These are phyloP conservation scores for Kwoniella shivajii DNA, from an alignment of 1,284 basidiomycete genomes.

Conservation along the genomic window DNA sequence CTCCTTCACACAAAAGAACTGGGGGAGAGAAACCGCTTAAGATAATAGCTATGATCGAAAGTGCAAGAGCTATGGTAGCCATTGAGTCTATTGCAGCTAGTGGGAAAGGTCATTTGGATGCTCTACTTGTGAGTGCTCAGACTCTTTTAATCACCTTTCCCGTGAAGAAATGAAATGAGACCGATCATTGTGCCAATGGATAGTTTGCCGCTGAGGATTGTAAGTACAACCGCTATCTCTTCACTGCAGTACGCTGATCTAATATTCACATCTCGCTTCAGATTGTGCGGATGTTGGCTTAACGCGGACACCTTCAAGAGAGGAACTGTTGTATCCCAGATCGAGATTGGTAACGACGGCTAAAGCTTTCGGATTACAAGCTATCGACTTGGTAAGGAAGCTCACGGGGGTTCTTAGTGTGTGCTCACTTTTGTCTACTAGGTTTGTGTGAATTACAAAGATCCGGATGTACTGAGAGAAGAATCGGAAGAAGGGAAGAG, in stretches of 20 bases:
- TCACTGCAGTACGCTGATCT: no score
- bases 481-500: slow-evolving; percentile 77
- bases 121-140: slow-evolving; percentile 39
- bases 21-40: slow-evolving; percentile 55
- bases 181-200: slow-evolving; percentile 62
- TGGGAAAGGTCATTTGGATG: slow-evolving; percentile 45
- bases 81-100: slow-evolving; percentile 40
- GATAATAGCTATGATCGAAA: slow-evolving; percentile 78
- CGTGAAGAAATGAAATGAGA: slow-evolving; percentile 54
- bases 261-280: no score
- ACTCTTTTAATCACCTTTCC: no score
- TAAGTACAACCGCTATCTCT: slow-evolving; percentile 48
- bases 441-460: slow-evolving; percentile 90
- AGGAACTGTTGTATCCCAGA: slow-evolving; percentile 82
- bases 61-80: slow-evolving; percentile 61
- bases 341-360: slow-evolving; percentile 81
- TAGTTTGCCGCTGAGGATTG: slow-evolving; percentile 92
- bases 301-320: slow-evolving; percentile 70
- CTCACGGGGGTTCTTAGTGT: no score
- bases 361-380: slow-evolving; percentile 78
- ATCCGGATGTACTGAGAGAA: slow-evolving; percentile 66
- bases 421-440: no score
- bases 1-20: slow-evolving; percentile 29
- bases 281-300: slow-evolving; percentile 81
- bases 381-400: slow-evolving; percentile 87